phyloP scores from a whole-genome alignment of 805 yeast genomes.

The Nematodospora valgi region DNA sequence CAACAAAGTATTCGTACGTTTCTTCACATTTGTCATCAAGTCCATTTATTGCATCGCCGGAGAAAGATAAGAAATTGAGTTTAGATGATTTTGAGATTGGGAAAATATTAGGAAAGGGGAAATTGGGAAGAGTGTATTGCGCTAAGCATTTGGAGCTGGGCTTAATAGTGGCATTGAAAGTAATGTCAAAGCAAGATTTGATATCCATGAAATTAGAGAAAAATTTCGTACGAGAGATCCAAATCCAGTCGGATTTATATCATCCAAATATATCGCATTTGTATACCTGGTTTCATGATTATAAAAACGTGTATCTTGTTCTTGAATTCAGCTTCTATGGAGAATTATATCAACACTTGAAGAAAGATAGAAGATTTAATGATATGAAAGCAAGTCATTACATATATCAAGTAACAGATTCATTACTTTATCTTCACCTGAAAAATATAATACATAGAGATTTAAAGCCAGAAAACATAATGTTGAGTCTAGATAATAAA shows the following conservation, averaged over 20 bases:
- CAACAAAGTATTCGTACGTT: background rate
- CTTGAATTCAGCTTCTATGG: slow-evolving; percentile 85
- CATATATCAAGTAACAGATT: slow-evolving; percentile 78
- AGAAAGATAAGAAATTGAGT: background rate
- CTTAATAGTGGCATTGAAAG: slow-evolving; percentile 84
- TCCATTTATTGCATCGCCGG: background rate
- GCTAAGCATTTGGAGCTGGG: slow-evolving; percentile 74
- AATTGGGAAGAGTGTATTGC: slow-evolving; percentile 89
- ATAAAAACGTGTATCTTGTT: slow-evolving; percentile 73
- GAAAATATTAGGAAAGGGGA: slow-evolving; percentile 84
- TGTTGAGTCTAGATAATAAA: slow-evolving; percentile 70
- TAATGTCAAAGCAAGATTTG: slow-evolving; percentile 81
- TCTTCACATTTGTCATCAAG: background rate
- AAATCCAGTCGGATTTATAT: slow-evolving; percentile 74
- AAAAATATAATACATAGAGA: slow-evolving; percentile 88
- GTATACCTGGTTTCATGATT: slow-evolving; percentile 83
- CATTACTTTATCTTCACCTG: slow-evolving; percentile 71
- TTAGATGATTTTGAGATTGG: slow-evolving; percentile 77
- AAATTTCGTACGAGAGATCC: slow-evolving; percentile 88
- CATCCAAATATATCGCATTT: slow-evolving; percentile 81
- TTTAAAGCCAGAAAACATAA: slow-evolving; percentile 88
- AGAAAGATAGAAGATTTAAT: slow-evolving; percentile 63
- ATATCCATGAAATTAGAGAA: slow-evolving; percentile 71
- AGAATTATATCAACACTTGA: slow-evolving; percentile 74
- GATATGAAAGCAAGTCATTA: slow-evolving; percentile 75